Conservation (phyloP, 2,329 filamentous ascomycete genomes). For the Hymenoscyphus fructigenus region DNA sequence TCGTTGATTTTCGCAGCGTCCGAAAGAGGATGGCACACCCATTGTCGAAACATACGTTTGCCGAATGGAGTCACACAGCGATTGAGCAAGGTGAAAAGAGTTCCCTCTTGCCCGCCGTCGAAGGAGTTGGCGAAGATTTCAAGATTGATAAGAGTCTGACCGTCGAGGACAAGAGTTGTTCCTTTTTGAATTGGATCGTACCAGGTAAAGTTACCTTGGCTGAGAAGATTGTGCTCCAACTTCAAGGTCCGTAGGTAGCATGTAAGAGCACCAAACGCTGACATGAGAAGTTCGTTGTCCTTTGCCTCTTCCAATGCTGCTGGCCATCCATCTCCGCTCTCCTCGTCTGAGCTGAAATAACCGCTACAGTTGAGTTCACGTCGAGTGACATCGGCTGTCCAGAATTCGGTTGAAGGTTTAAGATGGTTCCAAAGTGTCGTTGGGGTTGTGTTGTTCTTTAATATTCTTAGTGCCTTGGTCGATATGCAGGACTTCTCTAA, state of each 20-base stretch:
- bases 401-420: constrained; percentile 85
- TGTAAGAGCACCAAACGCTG: constrained; percentile 82
- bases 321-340: constrained; percentile 69
- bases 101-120: constrained; percentile 81
- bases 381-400: constrained; percentile 78
- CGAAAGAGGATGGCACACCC: constrained; percentile 94
- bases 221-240: constrained; percentile 82
- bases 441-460: constrained; percentile 92
- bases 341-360: constrained; percentile 69
- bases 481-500: constrained; percentile 86
- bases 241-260: constrained; percentile 86
- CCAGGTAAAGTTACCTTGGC: constrained; percentile 84
- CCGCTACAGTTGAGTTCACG: constrained; percentile 76
- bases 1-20: constrained; percentile 88
- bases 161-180: constrained; percentile 87
- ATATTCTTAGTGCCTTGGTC: constrained; percentile 82
- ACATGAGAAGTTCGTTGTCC: constrained; percentile 82
- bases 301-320: constrained; percentile 67
- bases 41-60: constrained; percentile 92
- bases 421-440: constrained; percentile 95
- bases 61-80: constrained; percentile 95
- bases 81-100: constrained; percentile 86
- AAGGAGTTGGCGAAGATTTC: constrained; percentile 93
- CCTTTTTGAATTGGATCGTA: constrained; percentile 91
- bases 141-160: constrained; percentile 96